Conservation (phyloP, 805 yeast species). For the Schizosaccharomyces lindneri region DNA sequence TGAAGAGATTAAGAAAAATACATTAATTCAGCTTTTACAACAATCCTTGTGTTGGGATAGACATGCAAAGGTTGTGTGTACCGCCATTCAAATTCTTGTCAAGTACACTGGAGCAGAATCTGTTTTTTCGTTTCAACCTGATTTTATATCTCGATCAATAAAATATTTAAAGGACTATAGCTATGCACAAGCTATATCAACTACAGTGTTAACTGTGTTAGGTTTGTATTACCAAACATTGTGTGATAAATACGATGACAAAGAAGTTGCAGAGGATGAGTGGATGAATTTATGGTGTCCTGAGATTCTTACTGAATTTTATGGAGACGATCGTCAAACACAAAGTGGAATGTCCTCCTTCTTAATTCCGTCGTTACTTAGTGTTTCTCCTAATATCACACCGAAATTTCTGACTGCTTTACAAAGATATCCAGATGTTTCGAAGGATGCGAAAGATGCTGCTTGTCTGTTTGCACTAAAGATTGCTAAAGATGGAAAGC, state of each 20-base stretch:
- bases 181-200: neutral
- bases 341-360: neutral
- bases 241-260: neutral
- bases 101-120: neutral
- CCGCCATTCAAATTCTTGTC: neutral
- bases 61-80: neutral
- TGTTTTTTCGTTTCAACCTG: neutral
- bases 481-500: neutral
- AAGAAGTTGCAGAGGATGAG: neutral
- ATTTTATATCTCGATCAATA: neutral
- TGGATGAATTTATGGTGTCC: slow-evolving; percentile 1
- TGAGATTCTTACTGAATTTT: neutral
- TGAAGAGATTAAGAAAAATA: neutral
- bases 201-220: neutral
- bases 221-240: neutral
- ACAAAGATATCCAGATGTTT: neutral
- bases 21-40: neutral
- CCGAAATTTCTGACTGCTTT: neutral
- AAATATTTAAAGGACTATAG: neutral
- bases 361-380: neutral
- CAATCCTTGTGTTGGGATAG: neutral
- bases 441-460: neutral
- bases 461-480: neutral
- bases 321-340: neutral
- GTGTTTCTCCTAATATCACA: neutral